Evolutionary conservation across 495 filamentous ascomycete genomes (phyloP).

Genomic region (Coniosporium apollinis): DNA sequence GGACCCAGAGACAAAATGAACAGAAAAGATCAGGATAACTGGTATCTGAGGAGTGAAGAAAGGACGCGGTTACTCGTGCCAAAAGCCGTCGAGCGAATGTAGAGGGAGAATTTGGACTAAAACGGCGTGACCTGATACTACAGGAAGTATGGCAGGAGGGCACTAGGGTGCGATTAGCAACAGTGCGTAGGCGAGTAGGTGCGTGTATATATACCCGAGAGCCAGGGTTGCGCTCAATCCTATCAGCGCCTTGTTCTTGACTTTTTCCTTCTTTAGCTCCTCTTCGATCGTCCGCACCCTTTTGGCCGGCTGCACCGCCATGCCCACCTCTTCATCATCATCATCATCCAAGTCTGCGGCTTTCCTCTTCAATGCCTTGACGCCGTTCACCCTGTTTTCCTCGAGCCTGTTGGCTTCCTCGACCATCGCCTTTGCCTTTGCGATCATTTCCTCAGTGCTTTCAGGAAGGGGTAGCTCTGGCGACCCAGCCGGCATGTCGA

Average conservation of each 20-base stretch:
- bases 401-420: conserved; percentile 52
- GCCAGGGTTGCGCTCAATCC: conserved; percentile 72
- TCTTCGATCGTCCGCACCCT: conserved; percentile 55
- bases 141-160: no score
- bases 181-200: no score
- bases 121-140: no score
- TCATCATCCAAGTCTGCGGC: conserved; percentile 51
- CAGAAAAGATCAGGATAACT: no score
- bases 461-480: conserved; percentile 57
- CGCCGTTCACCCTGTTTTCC: conserved; percentile 12
- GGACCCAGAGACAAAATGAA: no score
- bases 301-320: conserved; percentile 41
- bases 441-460: conserved; percentile 64
- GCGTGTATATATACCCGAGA: conserved; percentile 85
- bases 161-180: no score
- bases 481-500: conserved; percentile 51
- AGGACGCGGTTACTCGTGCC: no score
- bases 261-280: conserved; percentile 64
- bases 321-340: conserved; percentile 36
- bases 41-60: no score
- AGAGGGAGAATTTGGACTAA: no score
- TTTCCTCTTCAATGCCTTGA: conserved; percentile 51
- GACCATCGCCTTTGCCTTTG: conserved; percentile 79
- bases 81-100: no score
- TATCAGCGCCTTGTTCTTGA: conserved; percentile 65